A percentile compares a stretch with the other conserved stretches of the same genome.
Conservation (phyloP, 306 rosid species). For the Medicago ruthenica region DNA sequence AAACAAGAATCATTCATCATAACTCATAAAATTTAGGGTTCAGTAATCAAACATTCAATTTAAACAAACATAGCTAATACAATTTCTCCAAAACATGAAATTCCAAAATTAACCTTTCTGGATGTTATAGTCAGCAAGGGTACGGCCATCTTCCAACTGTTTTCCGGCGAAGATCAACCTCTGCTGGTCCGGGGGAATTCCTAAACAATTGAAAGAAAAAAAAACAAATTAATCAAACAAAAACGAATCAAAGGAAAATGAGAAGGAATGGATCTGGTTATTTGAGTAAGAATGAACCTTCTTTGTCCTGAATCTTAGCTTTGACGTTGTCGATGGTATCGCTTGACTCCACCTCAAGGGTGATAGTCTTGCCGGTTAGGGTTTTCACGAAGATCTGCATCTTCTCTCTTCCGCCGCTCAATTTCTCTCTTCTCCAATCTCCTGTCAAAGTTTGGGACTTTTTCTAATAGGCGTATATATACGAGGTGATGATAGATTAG, state of each 20-base stretch:
- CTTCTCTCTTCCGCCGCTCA: slow-evolving; percentile 43
- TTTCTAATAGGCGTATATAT: not conserved
- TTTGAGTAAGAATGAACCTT: slow-evolving; percentile 50
- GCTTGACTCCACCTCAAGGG: slow-evolving; percentile 98
- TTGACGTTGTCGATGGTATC: slow-evolving; percentile 95
- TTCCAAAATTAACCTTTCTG: slow-evolving; percentile 67
- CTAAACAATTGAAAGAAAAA: slow-evolving; percentile 36
- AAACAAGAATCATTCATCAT: not conserved
- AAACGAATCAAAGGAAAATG: not conserved
- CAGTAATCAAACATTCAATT: not conserved
- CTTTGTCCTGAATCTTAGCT: slow-evolving; percentile 96
- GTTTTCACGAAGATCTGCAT: slow-evolving; percentile 99
- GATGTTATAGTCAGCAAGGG: slow-evolving; percentile 94
- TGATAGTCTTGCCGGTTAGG: slow-evolving; percentile 96
- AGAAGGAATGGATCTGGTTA: not conserved
- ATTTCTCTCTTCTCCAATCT: not conserved
- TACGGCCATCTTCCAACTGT: slow-evolving; percentile 98
- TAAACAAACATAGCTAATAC: not conserved
- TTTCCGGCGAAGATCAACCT: slow-evolving; percentile 94
- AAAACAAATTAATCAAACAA: not conserved
- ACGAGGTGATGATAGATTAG: not conserved
- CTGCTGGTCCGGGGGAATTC: slow-evolving; percentile 99
- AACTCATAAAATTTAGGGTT: not conserved
- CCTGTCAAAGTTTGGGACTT: slow-evolving; percentile 20
- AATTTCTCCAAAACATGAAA: slow-evolving; percentile 4